Evolutionary conservation across 2,329 filamentous ascomycete genomes (phyloP), one percentile per base, ranked within the genome.

Genomic region (Alternaria panax): DNA sequence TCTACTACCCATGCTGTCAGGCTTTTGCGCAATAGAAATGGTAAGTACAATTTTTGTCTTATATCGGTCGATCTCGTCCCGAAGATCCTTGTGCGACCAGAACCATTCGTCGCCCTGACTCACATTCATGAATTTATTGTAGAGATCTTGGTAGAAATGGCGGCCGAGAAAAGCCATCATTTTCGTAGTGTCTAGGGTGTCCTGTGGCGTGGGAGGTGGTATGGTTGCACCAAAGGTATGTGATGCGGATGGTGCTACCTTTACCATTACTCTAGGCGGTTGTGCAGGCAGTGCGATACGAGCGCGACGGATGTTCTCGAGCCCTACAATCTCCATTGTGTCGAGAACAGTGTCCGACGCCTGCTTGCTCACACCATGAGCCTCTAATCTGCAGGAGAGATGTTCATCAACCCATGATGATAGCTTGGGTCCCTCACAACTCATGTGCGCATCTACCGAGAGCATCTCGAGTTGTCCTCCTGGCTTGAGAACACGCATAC

Each of bases 131-230:
- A 69, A 67, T 20, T 55, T 67, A 53, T 64, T 60, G 42, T 71
- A 70, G 16, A 71, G 47, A 42, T 68, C 66, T 30, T 70, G 67
- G 36, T 71, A 71, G 45, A 72, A 69, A 36, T 71, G 69, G 20
- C 69, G 66, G 25, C 70, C 70, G 8, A 72, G 55, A 25, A 69
- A 66, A 4, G 66, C 65, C 67, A 72, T 71, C 70, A 72, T 71
- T 30, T 65, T 64, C 28, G 62, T 63, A 11, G 66, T 59, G 30
- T 72, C 70, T 2, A 65, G 32, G 3, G 54, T 56, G 11, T 72
- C 69, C 53, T 71, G 68, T 12, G 57, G 59, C 5, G 67, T 64
- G n/a, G 63, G 60, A 5, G 48, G 30, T 27, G 65, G 59, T 7
- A 63, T 63, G 16, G 42, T 22, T 32, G 28, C 32, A n/a, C 53